These are phyloP conservation scores for Beauveria sp. DNA, from an alignment of 2,329 filamentous ascomycete species.

Conservation along the genomic window DNA sequence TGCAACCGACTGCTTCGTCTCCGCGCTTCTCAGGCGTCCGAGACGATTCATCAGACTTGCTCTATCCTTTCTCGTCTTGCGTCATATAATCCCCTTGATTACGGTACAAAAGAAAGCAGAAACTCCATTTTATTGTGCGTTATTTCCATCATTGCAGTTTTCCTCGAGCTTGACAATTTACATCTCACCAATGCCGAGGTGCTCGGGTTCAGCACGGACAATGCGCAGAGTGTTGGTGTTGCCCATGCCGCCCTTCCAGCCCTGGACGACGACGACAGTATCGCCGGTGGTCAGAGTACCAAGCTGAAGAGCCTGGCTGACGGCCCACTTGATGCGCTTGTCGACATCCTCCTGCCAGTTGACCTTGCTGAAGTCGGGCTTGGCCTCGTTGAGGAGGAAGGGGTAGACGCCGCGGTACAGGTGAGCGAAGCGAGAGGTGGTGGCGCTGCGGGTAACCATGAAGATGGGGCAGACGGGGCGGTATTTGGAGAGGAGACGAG, in stretches of 20 bases:
- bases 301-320: conserved; percentile 78
- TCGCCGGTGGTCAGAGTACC: conserved; percentile 68
- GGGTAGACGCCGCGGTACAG: conserved; percentile 97
- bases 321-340: conserved; percentile 94
- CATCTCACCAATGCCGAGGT: conserved; percentile 47
- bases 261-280: conserved; percentile 75
- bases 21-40: not conserved
- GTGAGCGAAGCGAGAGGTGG: conserved; percentile 83
- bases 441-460: conserved; percentile 88
- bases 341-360: conserved; percentile 99
- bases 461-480: conserved; percentile 98
- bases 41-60: not conserved
- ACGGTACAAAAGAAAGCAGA: conserved; percentile 8
- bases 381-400: conserved; percentile 86
- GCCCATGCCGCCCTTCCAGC: conserved; percentile 86
- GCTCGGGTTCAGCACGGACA: conserved; percentile 52
- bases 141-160: not conserved
- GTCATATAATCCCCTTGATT: not conserved
- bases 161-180: not conserved
- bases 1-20: not conserved
- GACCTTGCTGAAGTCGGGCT: conserved; percentile 87
- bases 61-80: not conserved
- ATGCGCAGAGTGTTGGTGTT: conserved; percentile 77
- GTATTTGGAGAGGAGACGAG: conserved; percentile 95
- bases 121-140: not conserved